Evolutionary conservation across 2,329 filamentous ascomycete species (phyloP), one percentile per base, ranked within the genome.

Genomic region (Colletotrichum sp.): DNA sequence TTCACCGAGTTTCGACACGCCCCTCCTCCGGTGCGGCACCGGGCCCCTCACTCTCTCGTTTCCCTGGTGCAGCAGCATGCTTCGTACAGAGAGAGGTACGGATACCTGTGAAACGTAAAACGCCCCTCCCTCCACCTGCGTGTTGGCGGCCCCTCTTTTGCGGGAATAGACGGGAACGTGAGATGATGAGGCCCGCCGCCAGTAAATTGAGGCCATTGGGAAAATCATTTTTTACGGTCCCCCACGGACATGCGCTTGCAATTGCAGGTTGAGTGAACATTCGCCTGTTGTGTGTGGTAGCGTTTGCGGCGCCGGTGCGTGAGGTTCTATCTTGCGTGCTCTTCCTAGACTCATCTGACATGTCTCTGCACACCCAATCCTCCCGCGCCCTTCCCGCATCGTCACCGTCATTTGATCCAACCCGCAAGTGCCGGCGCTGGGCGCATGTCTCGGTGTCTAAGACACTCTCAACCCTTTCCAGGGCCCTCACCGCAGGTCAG

Each of bases 391-490:
- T 52, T 66, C 64, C 74, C 74, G 73, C 64, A 68, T 30, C 70
- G 70, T 74, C 74, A 69, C 70, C 74, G 74, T 75, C 74, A 73
- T 73, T 75, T 75, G 74, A 74, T 69, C 70, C 70, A 52, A 60
- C 56, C 70, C 58, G 28, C 70, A 60, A 75, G 64, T 58, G 30
- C 43, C 73, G 73, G 62, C 56, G 56, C 25, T 58, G 56, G 64
- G 70, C 70, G 70, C 28, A 75, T 75, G 73, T 75, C 73, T 76
- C 64, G 66, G 32, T 74, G 34, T 76, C 65, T 39, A 68, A 74
- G 65, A 74, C 70, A 69, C 4, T 12, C 34, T 48, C 22, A 58
- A 43, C 10, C 43, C 52, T n/a, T 39, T 43, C 30, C 55, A 48
- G 61, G 68, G 34, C 73, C 56, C 60, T 75, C 74, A 76, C 74